Evolutionary conservation across 345 rosid species (phyloP), one percentile per base, ranked within the genome.

Genomic region (Citrus hindsii): DNA sequence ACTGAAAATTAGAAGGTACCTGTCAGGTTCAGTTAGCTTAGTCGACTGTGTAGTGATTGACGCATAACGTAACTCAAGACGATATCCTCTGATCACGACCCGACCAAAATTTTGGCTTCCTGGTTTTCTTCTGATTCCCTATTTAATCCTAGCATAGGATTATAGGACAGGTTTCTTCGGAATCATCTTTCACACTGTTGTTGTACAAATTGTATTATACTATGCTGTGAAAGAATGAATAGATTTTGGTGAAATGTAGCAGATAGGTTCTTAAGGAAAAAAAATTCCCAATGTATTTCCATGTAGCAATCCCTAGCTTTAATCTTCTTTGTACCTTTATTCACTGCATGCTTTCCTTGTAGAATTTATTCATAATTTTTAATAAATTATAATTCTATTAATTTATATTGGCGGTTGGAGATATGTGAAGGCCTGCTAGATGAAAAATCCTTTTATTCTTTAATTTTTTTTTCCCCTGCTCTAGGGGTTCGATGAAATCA

Each of bases 1-100:
- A 85, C 59, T 90, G 87, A 87, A 22, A 46, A 10, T 46, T 56
- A 28, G 12, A 19, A 63, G 65, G 46, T 37, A 35, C 40, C 77
- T 63, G 55, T 30, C 7, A 6, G 21, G 35, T 16, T 24, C 59
- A 46, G 12, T 59, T 22, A 12, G 37, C 19, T 32, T 22, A 53
- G 62, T 28, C 4, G 16, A 19, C 58, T 5, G 7, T 30, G 7
- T 19, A 51, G 24, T 28, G 59, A 48, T 51, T 27, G 18, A 70
- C 35, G 30, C 19, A 3, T 21, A 46, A 3, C 16, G 51, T 42
- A 12, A 10, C 13, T 6, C 10, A 1, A 1, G 30, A 27, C 64
- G 35, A 4, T 73, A 5, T 35, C 64, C 55, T 30, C 61, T 6
- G 13, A 42, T 33, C 37, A 38, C 32, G 2, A 27, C 55, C 68